Evolutionary conservation across 2,329 filamentous ascomycete species (phyloP).

Genomic region (Colletotrichum sp.): DNA sequence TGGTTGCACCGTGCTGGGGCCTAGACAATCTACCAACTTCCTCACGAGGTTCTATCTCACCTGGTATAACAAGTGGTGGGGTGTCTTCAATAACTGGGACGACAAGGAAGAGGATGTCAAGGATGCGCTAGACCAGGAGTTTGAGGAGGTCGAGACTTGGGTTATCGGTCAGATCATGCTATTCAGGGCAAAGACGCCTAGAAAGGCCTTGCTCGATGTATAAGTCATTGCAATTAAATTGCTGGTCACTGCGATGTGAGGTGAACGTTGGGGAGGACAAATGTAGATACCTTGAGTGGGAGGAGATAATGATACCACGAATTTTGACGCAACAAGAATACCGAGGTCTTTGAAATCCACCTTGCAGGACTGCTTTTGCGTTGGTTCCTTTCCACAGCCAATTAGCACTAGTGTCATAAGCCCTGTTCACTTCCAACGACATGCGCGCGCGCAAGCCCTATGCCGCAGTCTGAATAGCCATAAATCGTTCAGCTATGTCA

Average conservation of each 20-base stretch:
- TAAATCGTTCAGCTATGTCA: neutral
- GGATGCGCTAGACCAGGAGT: conserved; percentile 34
- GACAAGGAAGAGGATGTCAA: conserved; percentile 38
- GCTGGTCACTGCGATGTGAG: neutral
- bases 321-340: neutral
- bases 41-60: conserved; percentile 23
- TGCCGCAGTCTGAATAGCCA: neutral
- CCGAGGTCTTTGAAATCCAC: neutral
- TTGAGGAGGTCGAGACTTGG: conserved; percentile 41
- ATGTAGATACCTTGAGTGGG: neutral
- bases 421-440: neutral
- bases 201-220: conserved; percentile 22
- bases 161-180: conserved; percentile 41
- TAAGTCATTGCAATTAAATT: neutral
- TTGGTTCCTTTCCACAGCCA: neutral
- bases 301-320: neutral
- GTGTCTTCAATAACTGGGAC: conserved; percentile 42
- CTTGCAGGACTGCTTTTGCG: neutral
- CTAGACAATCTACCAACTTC: conserved; percentile 27
- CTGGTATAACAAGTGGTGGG: conserved; percentile 34
- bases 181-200: conserved; percentile 37
- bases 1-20: conserved; percentile 41
- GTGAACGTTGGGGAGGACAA: neutral
- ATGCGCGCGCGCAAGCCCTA: neutral
- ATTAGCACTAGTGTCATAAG: neutral